Percentiles rank a stretch among this genome's conserved stretches.
phyloP scores from a whole-genome alignment of 2,329 filamentous ascomycete species.

The Botrytis cinerea region DNA sequence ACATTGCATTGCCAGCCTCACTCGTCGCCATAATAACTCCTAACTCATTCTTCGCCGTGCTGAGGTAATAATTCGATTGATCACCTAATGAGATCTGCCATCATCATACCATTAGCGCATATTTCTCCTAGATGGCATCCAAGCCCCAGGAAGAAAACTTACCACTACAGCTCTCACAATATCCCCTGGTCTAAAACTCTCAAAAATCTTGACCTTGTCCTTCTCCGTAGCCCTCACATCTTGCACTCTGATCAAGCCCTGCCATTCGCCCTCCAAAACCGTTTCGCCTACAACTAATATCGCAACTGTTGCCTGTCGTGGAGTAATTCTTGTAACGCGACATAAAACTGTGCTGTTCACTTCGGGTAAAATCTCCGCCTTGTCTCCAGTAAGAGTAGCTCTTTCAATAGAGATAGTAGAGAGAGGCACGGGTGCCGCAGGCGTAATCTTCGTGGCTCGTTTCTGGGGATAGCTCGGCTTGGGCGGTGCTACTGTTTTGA shows the following conservation, averaged over 20 bases:
- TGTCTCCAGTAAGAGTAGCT: slow-evolving; percentile 38
- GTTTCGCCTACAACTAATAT: slow-evolving; percentile 80
- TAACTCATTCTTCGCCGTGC: slow-evolving; percentile 85
- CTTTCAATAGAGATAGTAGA: slow-evolving; percentile 58
- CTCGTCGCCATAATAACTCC: slow-evolving; percentile 93
- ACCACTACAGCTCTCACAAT: slow-evolving; percentile 84
- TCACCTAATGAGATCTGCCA: slow-evolving; percentile 82
- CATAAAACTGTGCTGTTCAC: slow-evolving; percentile 81
- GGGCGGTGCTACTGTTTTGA: slow-evolving; percentile 53
- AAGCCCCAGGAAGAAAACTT: slow-evolving; percentile 24
- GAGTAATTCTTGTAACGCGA: slow-evolving; percentile 80
- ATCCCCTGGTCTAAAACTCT: slow-evolving; percentile 90
- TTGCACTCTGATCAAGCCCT: slow-evolving; percentile 81
- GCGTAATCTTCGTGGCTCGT: slow-evolving; percentile 59
- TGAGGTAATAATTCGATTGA: slow-evolving; percentile 93
- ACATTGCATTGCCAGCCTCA: slow-evolving; percentile 86
- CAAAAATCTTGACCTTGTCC: slow-evolving; percentile 87
- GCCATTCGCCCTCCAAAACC: slow-evolving; percentile 77
- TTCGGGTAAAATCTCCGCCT: slow-evolving; percentile 75
- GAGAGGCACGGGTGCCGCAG: slow-evolving; percentile 47
- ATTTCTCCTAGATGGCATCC: neutral
- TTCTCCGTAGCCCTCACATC: slow-evolving; percentile 95
- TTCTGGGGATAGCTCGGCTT: slow-evolving; percentile 52
- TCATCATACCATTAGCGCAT: slow-evolving; percentile 2
- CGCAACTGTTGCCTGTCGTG: slow-evolving; percentile 79